Base-by-base conservation (phyloP, 805 yeast genomes). In the Debaryomyces hansenii region DNA sequence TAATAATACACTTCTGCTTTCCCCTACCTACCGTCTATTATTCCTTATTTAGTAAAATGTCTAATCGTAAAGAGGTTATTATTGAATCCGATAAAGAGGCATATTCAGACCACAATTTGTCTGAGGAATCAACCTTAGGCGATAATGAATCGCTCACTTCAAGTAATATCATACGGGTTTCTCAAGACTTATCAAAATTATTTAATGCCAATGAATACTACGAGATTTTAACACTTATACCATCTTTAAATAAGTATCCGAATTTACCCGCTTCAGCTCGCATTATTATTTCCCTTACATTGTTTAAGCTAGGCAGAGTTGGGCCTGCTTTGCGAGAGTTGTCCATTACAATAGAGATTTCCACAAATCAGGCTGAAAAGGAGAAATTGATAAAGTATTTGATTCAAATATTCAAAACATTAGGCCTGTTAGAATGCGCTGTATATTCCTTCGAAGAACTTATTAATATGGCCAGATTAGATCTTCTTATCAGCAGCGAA, bases 261-360 rank as follows among this genome's bases (percentile, higher is more conserved):
- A 20, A 47, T 9, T 37, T 52, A 4, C 45, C 56, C 14, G 15
- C 42, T 29, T 35, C 47, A 9, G 48, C 49, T 20, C 46, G 63
- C 18, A 45, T 59, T 8, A 39, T 56, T 5, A 18, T 60, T 7
- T 53, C 63, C 4, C 44, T 58, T 10, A 48, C 59, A 2, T 44
- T 64, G 32, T 55, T 62, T 40, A 42, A 49, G 7, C 37, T 64
- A 11, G 69, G 70, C 1, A 43, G 69, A 15, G 32, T 48, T 14
- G 54, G 50, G 14, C 56, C 58, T 6, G 66, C 58, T 1, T 44
- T 63, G 11, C 44, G 70, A 20, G 62, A 62, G 40, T 41, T 62
- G 12, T 57, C 67, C 0, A 21, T 64, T 8, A 54, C 62, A 2
- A 56, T 63, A 11, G 70, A 64, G 39, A 37, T 50, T 20, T 63